Percentiles rank a stretch among this genome's conserved stretches.
These are phyloP conservation scores for Diplodia sapinea DNA, from an alignment of 2,329 filamentous ascomycete genomes.

Conservation along the genomic window DNA sequence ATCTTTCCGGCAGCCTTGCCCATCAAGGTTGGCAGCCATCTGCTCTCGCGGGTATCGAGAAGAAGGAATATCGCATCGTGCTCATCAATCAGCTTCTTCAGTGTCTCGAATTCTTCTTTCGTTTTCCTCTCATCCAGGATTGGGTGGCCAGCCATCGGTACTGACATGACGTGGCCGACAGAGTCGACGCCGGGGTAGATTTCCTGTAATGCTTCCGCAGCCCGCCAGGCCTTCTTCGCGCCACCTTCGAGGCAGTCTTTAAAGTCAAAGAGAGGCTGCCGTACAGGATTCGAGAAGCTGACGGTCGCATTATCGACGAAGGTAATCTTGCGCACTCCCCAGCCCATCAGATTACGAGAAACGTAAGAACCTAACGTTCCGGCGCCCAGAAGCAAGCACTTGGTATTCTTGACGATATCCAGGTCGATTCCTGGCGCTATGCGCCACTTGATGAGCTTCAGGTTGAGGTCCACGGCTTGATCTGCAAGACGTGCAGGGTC, in stretches of 20 bases:
- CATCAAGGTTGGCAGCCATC: constrained; percentile 96
- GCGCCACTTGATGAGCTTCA: constrained; percentile 99
- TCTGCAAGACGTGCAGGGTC: constrained; percentile 86
- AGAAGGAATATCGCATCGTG: constrained; percentile 96
- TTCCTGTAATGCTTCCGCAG: constrained; percentile 77
- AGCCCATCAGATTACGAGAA: constrained; percentile 87
- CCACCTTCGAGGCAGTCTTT: constrained; percentile 87
- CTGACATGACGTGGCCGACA: constrained; percentile 78
- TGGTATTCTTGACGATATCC: constrained; percentile 86
- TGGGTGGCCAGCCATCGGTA: constrained; percentile 95
- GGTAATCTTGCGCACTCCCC: constrained; percentile 94
- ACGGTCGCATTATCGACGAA: constrained; percentile 94
- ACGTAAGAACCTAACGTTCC: constrained; percentile 95
- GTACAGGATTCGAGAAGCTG: constrained; percentile 94
- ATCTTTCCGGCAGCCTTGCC: constrained; percentile 92
- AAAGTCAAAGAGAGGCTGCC: constrained; percentile 91
- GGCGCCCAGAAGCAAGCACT: constrained; percentile 87
- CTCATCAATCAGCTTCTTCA: constrained; percentile 75
- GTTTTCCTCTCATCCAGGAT: constrained; percentile 74
- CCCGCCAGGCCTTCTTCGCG: constrained; percentile 78
- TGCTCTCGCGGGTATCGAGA: constrained; percentile 92
- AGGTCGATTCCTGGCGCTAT: constrained; percentile 88
- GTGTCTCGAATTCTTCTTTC: constrained; percentile 73
- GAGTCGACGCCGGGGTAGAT: constrained; percentile 92
- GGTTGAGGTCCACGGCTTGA: constrained; percentile 91